These are phyloP conservation scores for Eruca vesicaria DNA, from an alignment of 441 rosid species.

Conservation along the genomic window DNA sequence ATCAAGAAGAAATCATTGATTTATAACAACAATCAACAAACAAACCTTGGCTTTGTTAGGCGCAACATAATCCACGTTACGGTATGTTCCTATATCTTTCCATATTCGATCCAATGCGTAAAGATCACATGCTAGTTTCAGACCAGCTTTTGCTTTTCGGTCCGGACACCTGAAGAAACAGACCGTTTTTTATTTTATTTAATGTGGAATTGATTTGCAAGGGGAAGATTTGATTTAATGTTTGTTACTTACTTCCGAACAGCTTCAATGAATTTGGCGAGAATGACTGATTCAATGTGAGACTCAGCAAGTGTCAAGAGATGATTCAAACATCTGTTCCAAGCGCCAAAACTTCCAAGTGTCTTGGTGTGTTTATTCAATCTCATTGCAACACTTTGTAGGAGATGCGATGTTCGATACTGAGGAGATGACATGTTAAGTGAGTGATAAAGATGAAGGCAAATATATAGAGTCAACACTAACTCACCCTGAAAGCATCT, in stretches of 20 bases:
- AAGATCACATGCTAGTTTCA: conserved; percentile 92
- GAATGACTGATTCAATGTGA: conserved; percentile 91
- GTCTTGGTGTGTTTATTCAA: conserved; percentile 77
- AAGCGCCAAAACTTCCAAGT: conserved; percentile 89
- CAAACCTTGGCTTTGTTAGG: conserved; percentile 98
- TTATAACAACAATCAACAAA: neutral
- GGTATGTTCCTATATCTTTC: conserved; percentile 85
- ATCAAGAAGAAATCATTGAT: neutral
- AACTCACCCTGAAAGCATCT: conserved; percentile 93
- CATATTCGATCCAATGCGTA: conserved; percentile 92
- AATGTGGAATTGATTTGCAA: neutral
- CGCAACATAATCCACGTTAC: conserved; percentile 81
- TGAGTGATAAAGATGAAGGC: neutral
- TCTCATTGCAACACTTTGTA: conserved; percentile 82
- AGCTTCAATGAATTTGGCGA: conserved; percentile 86
- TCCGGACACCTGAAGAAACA: conserved; percentile 68
- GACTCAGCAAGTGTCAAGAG: conserved; percentile 96
- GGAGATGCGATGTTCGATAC: conserved; percentile 95
- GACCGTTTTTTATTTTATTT: neutral
- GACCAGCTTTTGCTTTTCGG: conserved; percentile 60
- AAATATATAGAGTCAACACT: neutral
- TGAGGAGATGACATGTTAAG: conserved; percentile 33
- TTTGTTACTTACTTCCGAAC: conserved; percentile 66
- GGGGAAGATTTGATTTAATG: neutral
- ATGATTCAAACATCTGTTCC: conserved; percentile 99